Evolutionary conservation across 169 alveolate genomes (phyloP), one percentile per base, ranked within the genome.

Genomic region (Plasmodium gonderi): DNA sequence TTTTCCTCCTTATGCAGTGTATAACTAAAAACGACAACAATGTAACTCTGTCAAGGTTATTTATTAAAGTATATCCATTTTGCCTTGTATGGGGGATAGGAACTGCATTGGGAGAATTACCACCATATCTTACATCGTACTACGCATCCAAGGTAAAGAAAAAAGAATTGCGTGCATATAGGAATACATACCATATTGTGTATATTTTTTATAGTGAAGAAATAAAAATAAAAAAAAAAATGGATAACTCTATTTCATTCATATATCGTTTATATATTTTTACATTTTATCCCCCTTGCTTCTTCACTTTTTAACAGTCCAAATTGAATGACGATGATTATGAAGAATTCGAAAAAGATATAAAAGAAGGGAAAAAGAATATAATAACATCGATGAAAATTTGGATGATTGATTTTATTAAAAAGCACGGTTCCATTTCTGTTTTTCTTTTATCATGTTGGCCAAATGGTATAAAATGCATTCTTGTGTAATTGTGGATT

Each of bases 1-100:
- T 20, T 75, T 64, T 79, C 76, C 14, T 6, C 36, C 64, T 38
- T 17, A 77, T 0, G 14, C 65, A 68, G 91, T 64, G 91, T 26
- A 20, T 54, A 64, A 33, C 91, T n/a, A 79, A 36, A 23, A 40
- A 92, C n/a, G 92, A 82, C 26, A 82, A 47, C 14, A 67, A 91
- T 65, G 17, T 87, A 23, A 92, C 91, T 40, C 44, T 95, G 49
- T 69, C 92, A 51, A 45, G 78, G 40, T 80, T 95, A 79, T 95
- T 95, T 82, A 54, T 92, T 38, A 92, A 91, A 49, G 36, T 91
- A 79, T 79, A 91, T 33, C 95, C 95, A 7, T 92, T 96, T 90
- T 96, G 98, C 33, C 92, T 97, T 60, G 90, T 98, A 60, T 98
- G 99, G 99, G 99, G 99, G n/a, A 79, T 97, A 9, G 99, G 99